A percentile compares a stretch with the other conserved stretches of the same genome.
phyloP scores from a whole-genome alignment of 768 basidiomycete genomes.

The Trametes elegans region DNA sequence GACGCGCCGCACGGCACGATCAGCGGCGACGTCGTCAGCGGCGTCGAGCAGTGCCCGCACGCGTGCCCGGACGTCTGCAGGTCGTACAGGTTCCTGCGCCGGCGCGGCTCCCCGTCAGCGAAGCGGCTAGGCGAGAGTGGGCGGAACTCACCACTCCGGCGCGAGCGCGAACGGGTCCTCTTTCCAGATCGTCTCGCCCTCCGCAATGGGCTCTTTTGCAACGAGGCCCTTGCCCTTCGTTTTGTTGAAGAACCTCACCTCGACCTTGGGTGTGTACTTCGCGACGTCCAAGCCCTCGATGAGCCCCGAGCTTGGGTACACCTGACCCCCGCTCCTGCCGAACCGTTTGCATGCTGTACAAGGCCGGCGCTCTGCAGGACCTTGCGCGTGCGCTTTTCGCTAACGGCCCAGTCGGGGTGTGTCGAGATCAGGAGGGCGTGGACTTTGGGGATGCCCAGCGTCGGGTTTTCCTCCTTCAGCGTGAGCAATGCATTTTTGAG shows the following conservation, averaged over 20 bases:
- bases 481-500: conserved; percentile 53
- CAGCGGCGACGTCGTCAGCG: conserved; percentile 43
- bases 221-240: conserved; percentile 84
- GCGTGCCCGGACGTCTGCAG: conserved; percentile 56
- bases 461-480: conserved; percentile 56
- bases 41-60: conserved; percentile 75
- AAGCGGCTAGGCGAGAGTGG: background rate
- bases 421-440: conserved; percentile 57
- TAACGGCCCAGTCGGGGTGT: conserved; percentile 72
- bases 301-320: conserved; percentile 61
- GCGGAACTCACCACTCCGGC: conserved; percentile 65
- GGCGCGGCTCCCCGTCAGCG: conserved; percentile 7
- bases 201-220: conserved; percentile 60
- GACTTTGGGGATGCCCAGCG: conserved; percentile 70
- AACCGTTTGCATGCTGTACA: conserved; percentile 30
- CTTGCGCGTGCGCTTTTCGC: conserved; percentile 80
- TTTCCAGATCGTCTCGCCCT: conserved; percentile 79
- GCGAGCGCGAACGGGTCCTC: conserved; percentile 81
- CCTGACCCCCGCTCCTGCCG: conserved; percentile 12
- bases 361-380: conserved; percentile 61
- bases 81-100: conserved; percentile 76
- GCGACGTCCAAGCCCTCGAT: conserved; percentile 61
- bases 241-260: conserved; percentile 64
- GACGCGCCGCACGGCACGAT: conserved; percentile 51
- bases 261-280: conserved; percentile 62